Evolutionary conservation across 257 asterid genomes (phyloP), one percentile per base, ranked within the genome.

Genomic region (Cynanchum wilfordii): DNA sequence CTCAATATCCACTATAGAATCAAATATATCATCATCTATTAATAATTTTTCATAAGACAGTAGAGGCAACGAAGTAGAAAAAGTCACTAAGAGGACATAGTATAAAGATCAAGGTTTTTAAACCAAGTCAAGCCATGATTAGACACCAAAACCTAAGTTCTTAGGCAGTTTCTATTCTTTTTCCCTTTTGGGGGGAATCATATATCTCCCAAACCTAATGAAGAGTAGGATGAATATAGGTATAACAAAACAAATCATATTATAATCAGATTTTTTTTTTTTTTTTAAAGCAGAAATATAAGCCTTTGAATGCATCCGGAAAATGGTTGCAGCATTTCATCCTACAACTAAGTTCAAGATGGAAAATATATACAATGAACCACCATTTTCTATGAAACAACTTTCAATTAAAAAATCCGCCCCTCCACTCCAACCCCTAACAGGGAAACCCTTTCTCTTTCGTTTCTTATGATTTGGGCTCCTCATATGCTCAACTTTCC

Each of bases 1-100:
- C 7, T 77, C 62, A 58, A 72, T 3, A 64, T 73, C 77, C 81
- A 84, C 86, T 80, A 75, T 65, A 24, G 68, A 59, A 47, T 56
- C 45, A 73, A 40, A 77, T 64, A 11, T 71, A 55, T 69, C 36
- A 54, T 40, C 79, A 63, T 40, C 72, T 56, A 63, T 82, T 66
- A 79, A 36, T 55, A 68, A 68, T 52, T 55, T 69, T 29, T 33
- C 22, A 19, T 13, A 15, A 10, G 17, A 30, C 3, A 7, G 9
- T n/a, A 30, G 33, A 30, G 19, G 17, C 1, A 15, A 27, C 25
- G 20, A 49, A 47, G 42, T 10, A 49, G 5, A 27, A 7, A 16
- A 47, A 47, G 58, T 11, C 42, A 68, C n/a, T 7, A 29, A 67
- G 25, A 2, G 7, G 11, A n/a, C 58, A 24, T 22, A n/a, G 40